Evolutionary conservation across 2,329 filamentous ascomycete species (phyloP), one percentile per base, ranked within the genome.

Genomic region (Diaporthe vexans): DNA sequence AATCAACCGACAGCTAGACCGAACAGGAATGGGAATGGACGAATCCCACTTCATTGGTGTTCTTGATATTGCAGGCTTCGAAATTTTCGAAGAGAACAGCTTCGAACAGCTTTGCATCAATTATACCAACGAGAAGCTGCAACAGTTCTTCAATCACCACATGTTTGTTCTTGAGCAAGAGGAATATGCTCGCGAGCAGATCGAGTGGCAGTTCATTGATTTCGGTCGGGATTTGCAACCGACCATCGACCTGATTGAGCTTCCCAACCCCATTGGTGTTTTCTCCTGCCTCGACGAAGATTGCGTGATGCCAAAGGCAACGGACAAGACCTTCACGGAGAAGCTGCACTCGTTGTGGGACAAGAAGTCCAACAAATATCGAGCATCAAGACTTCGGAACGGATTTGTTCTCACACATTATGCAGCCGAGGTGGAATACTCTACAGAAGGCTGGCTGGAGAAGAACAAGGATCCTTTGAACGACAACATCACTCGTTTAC

Each of bases 31-130:
- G 81, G 93, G 93, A 13, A 88, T 93, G 65, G 95, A 99, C 75
- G 95, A 98, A 81, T 95, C 94, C 1, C 93, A 94, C 79, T 99
- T 99, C 84, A 99, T 99, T 78, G 97, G 97, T 71, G 97, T 99
- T 11, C 92, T 99, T 56, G 97, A 99, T 90, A 99, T 99, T 83
- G 97, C 97, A 77, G 97, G 97, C 75, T 99, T 99, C 83, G 97
- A 99, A 81, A 99, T 99, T 74, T 99, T 99, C 79, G 95, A 99
- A 79, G 91, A 94, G 80, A 99, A 99, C 86, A 98, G 96, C 86
- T 99, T 99, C 80, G 97, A 99, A 83, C 97, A 99, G 83, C 89
- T 99, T 8, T 99, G 97, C 86, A 99, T 99, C 89, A 99, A 99
- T 84, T 99, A 99, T 84, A 98, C 97, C 76, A 99, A 99, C 84